Base-by-base conservation (phyloP, 192 early-diverging fungal species). In the Thamnidium elegans region DNA sequence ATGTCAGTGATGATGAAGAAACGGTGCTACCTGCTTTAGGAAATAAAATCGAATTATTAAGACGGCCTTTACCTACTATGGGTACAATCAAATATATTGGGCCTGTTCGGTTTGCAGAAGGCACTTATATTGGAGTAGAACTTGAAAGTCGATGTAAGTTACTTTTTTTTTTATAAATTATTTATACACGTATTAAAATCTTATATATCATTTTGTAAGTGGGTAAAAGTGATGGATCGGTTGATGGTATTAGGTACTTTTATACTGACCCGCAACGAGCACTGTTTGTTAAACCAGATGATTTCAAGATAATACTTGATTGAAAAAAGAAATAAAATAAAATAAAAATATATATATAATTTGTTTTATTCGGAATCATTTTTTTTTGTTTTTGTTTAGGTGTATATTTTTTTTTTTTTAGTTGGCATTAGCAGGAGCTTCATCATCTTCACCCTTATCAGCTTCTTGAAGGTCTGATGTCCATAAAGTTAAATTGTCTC, bases 401-500 rank as follows among this genome's bases (percentile, higher is more conserved):
- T 39, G 9, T 39, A 39, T 39, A 39, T 9, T n/a, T n/a, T n/a
- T n/a, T n/a, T n/a, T 39, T 39, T 39, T 39, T 39, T 39, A 39
- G 36, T 39, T 39, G 5, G 36, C 2, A 39, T 39, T 39, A 39
- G 36, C 36, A 39, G 36, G 5, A 39, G 36, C 36, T 39, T 39
- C 36, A 10, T 39, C 36, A 9, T 39, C 36, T 9, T 39, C 36
- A 10, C 7, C 7, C 31, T 56, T 56, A 56, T 34, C 62, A 67
- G 65, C 71, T 26, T 83, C 76, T 76, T 91, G 90, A 66, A 93
- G 81, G 73, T 95, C 93, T 23, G 92, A 91, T 34, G 93, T 95
- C 93, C 93, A 95, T 58, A 95, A 86, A 17, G 93, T 95, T 64
- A 95, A 83, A 83, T 95, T 95, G 79, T 95, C 93, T 70, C 93